A percentile compares a stretch with the other conserved stretches of the same genome.
Evolutionary conservation across 306 rosid species (phyloP).

Genomic region (Abrus pulchellus): DNA sequence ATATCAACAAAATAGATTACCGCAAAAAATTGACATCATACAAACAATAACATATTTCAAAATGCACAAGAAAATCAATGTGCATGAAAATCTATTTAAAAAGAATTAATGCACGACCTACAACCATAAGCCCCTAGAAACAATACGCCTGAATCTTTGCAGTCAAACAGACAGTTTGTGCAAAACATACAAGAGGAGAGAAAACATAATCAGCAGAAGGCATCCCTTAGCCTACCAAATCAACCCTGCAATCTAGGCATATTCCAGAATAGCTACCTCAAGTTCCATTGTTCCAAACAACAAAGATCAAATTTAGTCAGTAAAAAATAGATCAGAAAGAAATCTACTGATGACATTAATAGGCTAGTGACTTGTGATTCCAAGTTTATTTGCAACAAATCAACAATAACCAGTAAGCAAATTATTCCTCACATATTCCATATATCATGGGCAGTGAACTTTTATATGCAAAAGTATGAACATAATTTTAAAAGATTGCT

Average conservation of each 20-base stretch:
- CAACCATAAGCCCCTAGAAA: conserved; percentile 15
- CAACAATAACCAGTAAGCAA: conserved; percentile 1
- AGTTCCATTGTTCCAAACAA: conserved; percentile 31
- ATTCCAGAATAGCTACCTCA: conserved; percentile 5
- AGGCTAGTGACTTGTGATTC: neutral
- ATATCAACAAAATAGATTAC: conserved; percentile 18
- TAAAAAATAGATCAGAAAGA: neutral
- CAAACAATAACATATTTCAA: conserved; percentile 25
- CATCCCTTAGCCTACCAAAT: conserved; percentile 14
- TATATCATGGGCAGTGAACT: neutral
- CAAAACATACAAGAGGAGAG: neutral
- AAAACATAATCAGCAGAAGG: conserved; percentile 16
- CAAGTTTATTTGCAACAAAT: conserved; percentile 9
- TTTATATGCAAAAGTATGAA: neutral
- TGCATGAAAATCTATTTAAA: conserved; percentile 4
- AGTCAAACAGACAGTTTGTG: conserved; percentile 22
- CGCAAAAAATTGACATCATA: conserved; percentile 2
- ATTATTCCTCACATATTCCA: neutral
- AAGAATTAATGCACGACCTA: conserved; percentile 23
- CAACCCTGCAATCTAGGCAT: conserved; percentile 6
- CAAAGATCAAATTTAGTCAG: conserved; percentile 1
- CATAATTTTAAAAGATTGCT: conserved; percentile 13
- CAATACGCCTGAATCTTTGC: conserved; percentile 27
- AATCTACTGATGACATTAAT: neutral
- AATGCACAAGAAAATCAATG: conserved; percentile 17